These are phyloP conservation scores for Sugiyamaella chiloensis DNA, from an alignment of 805 yeast genomes.

Conservation along the genomic window DNA sequence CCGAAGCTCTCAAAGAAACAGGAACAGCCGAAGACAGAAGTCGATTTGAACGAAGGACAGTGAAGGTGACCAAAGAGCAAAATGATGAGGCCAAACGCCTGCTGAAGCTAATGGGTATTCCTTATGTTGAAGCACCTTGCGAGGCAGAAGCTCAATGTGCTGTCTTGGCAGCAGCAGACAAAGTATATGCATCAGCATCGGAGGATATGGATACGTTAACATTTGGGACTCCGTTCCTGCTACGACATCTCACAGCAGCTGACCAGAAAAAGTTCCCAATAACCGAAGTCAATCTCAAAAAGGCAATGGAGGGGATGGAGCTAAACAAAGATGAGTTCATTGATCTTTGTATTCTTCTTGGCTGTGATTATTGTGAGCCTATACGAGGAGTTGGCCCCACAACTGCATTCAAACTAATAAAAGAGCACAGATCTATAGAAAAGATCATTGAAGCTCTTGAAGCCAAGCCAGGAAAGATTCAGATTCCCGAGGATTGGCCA, in stretches of 20 bases:
- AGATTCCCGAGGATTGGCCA: conserved; percentile 94
- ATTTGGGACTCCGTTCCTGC: conserved; percentile 76
- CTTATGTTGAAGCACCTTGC: conserved; percentile 89
- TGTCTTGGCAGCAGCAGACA: conserved; percentile 79
- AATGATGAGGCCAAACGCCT: conserved; percentile 89
- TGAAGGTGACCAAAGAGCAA: conserved; percentile 82
- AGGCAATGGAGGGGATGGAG: conserved; percentile 74
- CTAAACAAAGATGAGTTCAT: conserved; percentile 71
- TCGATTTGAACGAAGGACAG: conserved; percentile 81
- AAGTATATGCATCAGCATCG: conserved; percentile 94
- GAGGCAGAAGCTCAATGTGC: conserved; percentile 99
- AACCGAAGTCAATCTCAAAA: conserved; percentile 68
- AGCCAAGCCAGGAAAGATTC: conserved; percentile 55
- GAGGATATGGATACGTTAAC: conserved; percentile 99
- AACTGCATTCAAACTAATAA: conserved; percentile 83
- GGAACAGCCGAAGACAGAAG: conserved; percentile 75
- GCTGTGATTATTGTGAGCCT: conserved; percentile 97
- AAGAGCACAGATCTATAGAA: conserved; percentile 79
- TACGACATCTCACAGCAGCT: conserved; percentile 89
- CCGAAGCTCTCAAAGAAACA: conserved; percentile 68
- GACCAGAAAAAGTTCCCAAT: conserved; percentile 93
- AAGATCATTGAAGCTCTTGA: conserved; percentile 66
- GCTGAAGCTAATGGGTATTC: conserved; percentile 88
- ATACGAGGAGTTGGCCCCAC: conserved; percentile 95
- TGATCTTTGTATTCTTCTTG: conserved; percentile 87